Evolutionary conservation across 2,329 filamentous ascomycete genomes (phyloP).

Genomic region (Epichloe brachyelytri): DNA sequence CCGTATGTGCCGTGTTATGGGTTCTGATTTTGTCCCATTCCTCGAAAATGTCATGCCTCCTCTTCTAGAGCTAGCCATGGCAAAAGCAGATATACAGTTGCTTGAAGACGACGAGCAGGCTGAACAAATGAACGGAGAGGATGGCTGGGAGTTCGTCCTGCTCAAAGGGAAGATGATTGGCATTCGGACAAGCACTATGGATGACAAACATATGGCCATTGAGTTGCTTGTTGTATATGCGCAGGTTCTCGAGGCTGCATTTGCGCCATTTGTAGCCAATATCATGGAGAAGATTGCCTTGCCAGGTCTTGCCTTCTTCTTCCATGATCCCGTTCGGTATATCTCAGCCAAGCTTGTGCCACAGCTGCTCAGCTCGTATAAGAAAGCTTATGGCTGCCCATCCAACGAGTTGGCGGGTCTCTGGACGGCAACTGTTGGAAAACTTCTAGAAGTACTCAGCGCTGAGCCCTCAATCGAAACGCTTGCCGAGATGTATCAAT

Average conservation of each 20-base stretch:
- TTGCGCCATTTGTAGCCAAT: constrained; percentile 80
- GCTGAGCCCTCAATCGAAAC: constrained; percentile 94
- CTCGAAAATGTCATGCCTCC: constrained; percentile 89
- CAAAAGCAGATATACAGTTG: constrained; percentile 94
- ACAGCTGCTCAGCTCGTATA: constrained; percentile 84
- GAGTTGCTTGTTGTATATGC: constrained; percentile 96
- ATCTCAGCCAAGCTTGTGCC: constrained; percentile 92
- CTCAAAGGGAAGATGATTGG: constrained; percentile 97
- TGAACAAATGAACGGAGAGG: constrained; percentile 82
- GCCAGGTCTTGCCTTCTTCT: constrained; percentile 92
- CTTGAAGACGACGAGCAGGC: constrained; percentile 92
- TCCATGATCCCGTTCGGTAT: constrained; percentile 93
- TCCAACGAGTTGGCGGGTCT: constrained; percentile 70
- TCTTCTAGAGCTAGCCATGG: constrained; percentile 76
- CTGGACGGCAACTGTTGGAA: constrained; percentile 77
- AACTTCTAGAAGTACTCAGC: constrained; percentile 83
- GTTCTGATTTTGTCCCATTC: constrained; percentile 82
- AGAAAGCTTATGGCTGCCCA: constrained; percentile 72
- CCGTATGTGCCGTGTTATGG: constrained; percentile 92
- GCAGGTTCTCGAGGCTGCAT: constrained; percentile 83
- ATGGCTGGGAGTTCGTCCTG: constrained; percentile 94
- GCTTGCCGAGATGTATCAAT: constrained; percentile 97
- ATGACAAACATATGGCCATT: constrained; percentile 99
- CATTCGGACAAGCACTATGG: constrained; percentile 90
- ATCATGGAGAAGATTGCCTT: constrained; percentile 96